Conservation (phyloP, 1,284 basidiomycete genomes). For the Ceraceosorus bombacis region DNA sequence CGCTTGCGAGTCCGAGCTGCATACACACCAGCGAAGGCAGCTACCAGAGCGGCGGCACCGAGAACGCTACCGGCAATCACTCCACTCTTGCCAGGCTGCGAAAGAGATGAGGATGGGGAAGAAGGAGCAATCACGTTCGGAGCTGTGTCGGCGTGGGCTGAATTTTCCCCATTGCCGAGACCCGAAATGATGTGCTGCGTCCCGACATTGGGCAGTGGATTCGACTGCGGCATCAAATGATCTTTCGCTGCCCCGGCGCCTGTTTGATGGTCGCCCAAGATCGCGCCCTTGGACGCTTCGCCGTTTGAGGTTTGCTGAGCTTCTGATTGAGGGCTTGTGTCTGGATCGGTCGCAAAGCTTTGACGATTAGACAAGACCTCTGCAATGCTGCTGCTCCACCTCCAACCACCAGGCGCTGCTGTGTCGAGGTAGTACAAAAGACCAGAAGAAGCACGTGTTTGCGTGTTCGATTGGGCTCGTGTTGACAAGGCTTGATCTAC, state of each 20-base stretch:
- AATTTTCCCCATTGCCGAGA: too few relatives aligned
- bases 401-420: conserved; percentile 14
- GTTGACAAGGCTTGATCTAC: conserved; percentile 11
- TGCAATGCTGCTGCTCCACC: conserved; percentile 33
- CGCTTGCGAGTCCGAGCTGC: conserved; percentile 32
- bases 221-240: too few relatives aligned
- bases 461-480: conserved; percentile 2
- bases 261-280: too few relatives aligned
- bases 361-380: conserved; percentile 20
- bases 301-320: too few relatives aligned
- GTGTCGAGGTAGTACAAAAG: conserved; percentile 13
- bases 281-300: too few relatives aligned
- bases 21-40: conserved; percentile 38
- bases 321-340: too few relatives aligned
- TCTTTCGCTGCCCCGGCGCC: too few relatives aligned
- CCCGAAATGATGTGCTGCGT: too few relatives aligned
- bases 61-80: conserved; percentile 26
- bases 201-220: too few relatives aligned
- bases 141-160: too few relatives aligned
- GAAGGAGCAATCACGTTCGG: not conserved
- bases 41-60: conserved; percentile 40
- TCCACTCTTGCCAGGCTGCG: not conserved
- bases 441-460: not conserved
- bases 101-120: not conserved
- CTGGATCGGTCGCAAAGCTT: not conserved